These are phyloP conservation scores for Rhodomyrtus tomentosa DNA, from an alignment of 345 rosid genomes.

Conservation along the genomic window DNA sequence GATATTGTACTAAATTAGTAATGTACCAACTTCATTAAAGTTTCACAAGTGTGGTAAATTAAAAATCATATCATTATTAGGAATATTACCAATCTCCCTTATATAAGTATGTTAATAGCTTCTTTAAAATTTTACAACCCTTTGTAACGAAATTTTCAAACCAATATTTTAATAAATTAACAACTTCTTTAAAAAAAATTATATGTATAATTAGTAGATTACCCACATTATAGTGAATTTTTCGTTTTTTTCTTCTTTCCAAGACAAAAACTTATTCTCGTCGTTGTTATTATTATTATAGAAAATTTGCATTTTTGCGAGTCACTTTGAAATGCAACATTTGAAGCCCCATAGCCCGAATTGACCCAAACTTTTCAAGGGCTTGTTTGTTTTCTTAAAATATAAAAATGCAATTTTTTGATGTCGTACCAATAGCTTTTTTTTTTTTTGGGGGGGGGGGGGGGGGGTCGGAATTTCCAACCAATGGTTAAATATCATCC, in stretches of 20 bases:
- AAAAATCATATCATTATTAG: neutral
- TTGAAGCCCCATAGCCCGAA: neutral
- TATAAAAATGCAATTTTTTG: neutral
- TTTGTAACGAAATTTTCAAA: neutral
- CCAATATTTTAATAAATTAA: neutral
- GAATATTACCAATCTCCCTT: neutral
- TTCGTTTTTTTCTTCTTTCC: neutral
- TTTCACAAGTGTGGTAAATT: too few relatives aligned
- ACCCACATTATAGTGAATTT: neutral
- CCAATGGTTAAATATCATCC: neutral
- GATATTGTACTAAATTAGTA: too few relatives aligned
- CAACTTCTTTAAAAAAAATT: neutral
- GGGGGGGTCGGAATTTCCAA: too few relatives aligned
- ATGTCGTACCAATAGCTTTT: neutral
- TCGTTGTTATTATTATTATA: neutral
- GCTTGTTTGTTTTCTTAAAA: neutral
- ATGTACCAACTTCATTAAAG: too few relatives aligned
- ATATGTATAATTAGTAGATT: neutral
- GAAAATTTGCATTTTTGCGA: neutral
- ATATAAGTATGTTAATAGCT: neutral
- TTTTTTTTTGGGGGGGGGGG: too few relatives aligned
- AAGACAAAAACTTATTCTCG: neutral
- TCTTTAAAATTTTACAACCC: neutral
- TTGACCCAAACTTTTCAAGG: neutral
- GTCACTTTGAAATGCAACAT: neutral